Percentiles rank a stretch among this genome's conserved stretches.
These are phyloP conservation scores for Neonectria sp. DNA, from an alignment of 2,329 filamentous ascomycete genomes.

Conservation along the genomic window DNA sequence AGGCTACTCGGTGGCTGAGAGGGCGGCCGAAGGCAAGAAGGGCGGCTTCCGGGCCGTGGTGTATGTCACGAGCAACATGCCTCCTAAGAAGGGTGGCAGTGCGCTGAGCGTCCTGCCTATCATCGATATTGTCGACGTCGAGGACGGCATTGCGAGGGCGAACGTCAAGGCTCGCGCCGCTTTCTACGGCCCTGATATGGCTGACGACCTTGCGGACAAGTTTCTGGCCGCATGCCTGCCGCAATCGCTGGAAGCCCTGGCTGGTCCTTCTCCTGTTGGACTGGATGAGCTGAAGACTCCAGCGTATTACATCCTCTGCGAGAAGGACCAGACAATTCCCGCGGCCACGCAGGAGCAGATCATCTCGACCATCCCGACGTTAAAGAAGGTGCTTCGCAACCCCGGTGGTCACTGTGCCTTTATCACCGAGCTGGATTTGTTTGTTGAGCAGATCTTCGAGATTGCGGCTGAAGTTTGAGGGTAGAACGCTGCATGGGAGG, in stretches of 20 bases:
- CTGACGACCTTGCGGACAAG: constrained; percentile 9
- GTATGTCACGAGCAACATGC: constrained; percentile 19
- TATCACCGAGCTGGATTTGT: constrained; percentile 16
- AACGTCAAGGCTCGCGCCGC: constrained; percentile 16
- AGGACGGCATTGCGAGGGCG: constrained; percentile 1
- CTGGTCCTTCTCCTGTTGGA: constrained; percentile 5
- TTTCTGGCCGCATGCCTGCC: constrained; percentile 1
- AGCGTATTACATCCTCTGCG: constrained; percentile 21
- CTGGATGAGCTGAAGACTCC: constrained; percentile 13
- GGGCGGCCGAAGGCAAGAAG: constrained; percentile 1
- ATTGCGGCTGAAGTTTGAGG: constrained; percentile 11
- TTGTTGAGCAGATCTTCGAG: constrained; percentile 13
- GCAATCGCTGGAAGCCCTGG: constrained; percentile 13
- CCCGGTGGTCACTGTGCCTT: constrained; percentile 14
- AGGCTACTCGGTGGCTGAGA: constrained; percentile 13
- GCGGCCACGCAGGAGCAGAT: constrained; percentile 1
- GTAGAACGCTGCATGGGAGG: too few relatives aligned
- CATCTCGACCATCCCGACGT: constrained; percentile 2
- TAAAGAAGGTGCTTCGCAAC: constrained; percentile 18
- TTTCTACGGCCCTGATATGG: constrained; percentile 22
- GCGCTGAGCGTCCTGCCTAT: constrained; percentile 16
- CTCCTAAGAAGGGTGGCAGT: constrained; percentile 7
- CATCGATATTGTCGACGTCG: constrained; percentile 20
- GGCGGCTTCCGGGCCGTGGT: constrained; percentile 9
- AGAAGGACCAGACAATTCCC: constrained; percentile 10